Conservation (phyloP, 345 rosid genomes). For the Eucalyptus cloeziana region DNA sequence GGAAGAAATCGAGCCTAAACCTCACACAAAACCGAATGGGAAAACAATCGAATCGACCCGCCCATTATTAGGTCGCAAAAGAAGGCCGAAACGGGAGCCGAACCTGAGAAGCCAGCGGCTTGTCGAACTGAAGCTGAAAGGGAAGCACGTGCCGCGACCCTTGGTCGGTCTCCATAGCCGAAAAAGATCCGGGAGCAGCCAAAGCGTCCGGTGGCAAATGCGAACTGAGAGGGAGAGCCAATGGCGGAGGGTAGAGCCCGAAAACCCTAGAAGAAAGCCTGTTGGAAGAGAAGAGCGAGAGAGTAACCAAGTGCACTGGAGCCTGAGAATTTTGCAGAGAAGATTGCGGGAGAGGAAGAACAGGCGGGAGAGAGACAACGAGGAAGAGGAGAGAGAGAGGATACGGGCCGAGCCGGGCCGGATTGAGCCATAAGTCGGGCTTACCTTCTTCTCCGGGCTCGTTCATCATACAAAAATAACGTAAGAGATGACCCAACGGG, state of each 20-base stretch:
- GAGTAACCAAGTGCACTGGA: background rate
- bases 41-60: background rate
- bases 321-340: no score
- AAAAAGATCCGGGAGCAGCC: background rate
- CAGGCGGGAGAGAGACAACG: no score
- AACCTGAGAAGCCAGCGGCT: background rate
- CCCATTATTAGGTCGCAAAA: no score
- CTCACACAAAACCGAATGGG: background rate
- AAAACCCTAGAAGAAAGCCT: background rate
- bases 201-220: background rate
- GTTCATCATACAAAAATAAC: no score
- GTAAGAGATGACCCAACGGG: no score
- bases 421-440: no score
- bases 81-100: no score
- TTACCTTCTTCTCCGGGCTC: no score
- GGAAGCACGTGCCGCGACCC: background rate
- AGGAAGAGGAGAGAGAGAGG: background rate
- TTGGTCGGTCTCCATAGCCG: background rate
- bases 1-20: background rate
- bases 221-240: background rate
- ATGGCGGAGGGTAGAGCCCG: background rate
- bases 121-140: background rate
- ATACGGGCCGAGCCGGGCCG: no score
- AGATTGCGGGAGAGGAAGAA: no score
- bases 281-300: background rate